Evolutionary conservation across 2,329 filamentous ascomycete species (phyloP).

Genomic region (Colletotrichum horii): DNA sequence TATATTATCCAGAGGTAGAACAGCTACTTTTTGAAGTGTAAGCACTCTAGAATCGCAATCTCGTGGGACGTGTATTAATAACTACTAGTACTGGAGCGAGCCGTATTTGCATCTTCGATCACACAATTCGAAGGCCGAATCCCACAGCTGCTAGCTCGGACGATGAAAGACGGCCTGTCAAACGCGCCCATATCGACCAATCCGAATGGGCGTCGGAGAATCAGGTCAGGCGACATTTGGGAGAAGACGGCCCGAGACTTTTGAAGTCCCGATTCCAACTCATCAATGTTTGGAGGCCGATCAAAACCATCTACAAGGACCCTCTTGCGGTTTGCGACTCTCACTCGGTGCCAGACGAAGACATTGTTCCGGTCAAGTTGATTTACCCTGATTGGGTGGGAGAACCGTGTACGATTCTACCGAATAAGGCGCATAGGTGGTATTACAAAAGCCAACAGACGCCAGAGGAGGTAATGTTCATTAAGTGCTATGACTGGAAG

Average conservation of each 20-base stretch:
- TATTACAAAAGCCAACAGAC: constrained; percentile 56
- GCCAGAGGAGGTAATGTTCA: constrained; percentile 60
- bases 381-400: constrained; percentile 35
- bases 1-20: constrained; percentile 78
- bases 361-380: constrained; percentile 41
- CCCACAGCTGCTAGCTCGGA: background rate
- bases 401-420: constrained; percentile 42
- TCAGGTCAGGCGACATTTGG: constrained; percentile 21
- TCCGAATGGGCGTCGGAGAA: constrained; percentile 27
- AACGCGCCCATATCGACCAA: constrained; percentile 53
- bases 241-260: background rate
- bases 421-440: constrained; percentile 47
- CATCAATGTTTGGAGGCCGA: constrained; percentile 48
- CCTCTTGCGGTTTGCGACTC: constrained; percentile 45
- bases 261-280: constrained; percentile 5
- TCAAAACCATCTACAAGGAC: constrained; percentile 48
- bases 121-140: constrained; percentile 53
- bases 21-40: constrained; percentile 41
- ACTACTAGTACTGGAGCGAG: constrained; percentile 55
- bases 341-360: constrained; percentile 37
- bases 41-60: constrained; percentile 21
- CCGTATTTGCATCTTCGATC: constrained; percentile 66
- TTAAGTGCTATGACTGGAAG: constrained; percentile 65
- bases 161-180: constrained; percentile 38
- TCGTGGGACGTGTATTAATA: background rate